Conservation (phyloP, 768 basidiomycete genomes). For the Phanerochaete carnosa region DNA sequence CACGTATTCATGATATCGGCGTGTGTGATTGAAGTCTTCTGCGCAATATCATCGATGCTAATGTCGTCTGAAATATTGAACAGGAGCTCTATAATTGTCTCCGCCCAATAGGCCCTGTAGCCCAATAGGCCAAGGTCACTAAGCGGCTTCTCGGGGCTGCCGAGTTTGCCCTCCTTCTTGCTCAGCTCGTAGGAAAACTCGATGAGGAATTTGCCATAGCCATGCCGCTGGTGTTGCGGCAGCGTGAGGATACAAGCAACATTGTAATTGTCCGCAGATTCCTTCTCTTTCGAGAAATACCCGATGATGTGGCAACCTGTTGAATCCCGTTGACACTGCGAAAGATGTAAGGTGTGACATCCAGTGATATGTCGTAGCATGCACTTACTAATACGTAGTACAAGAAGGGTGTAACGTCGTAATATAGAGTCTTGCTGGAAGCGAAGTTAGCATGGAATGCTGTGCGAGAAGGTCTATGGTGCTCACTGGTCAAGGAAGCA, state of each 20-base stretch:
- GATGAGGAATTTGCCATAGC: constrained; percentile 93
- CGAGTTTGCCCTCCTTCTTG: constrained; percentile 94
- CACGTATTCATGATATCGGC: constrained; percentile 98
- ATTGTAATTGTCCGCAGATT: constrained; percentile 96
- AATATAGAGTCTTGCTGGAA: constrained; percentile 92
- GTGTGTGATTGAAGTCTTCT: constrained; percentile 92
- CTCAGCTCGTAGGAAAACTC: constrained; percentile 98
- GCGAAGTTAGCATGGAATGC: constrained; percentile 18
- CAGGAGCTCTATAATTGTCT: constrained; percentile 90
- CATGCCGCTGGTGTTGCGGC: constrained; percentile 95
- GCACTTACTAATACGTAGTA: constrained; percentile 93
- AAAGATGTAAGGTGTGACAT: constrained; percentile 5
- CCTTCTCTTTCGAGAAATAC: constrained; percentile 99
- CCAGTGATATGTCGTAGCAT: background rate
- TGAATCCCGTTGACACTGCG: constrained; percentile 79
- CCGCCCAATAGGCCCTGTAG: constrained; percentile 97
- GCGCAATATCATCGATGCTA: constrained; percentile 95
- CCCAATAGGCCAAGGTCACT: constrained; percentile 89
- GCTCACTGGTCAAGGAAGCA: constrained; percentile 97
- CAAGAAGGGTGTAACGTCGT: constrained; percentile 99
- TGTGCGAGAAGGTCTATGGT: constrained; percentile 2
- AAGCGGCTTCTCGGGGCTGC: constrained; percentile 96
- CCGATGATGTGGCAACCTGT: constrained; percentile 92
- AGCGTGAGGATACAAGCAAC: constrained; percentile 98
- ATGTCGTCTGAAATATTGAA: constrained; percentile 68